These are phyloP conservation scores for Tolypocladium ovalisporum DNA, from an alignment of 2,329 filamentous ascomycete species.

Conservation along the genomic window DNA sequence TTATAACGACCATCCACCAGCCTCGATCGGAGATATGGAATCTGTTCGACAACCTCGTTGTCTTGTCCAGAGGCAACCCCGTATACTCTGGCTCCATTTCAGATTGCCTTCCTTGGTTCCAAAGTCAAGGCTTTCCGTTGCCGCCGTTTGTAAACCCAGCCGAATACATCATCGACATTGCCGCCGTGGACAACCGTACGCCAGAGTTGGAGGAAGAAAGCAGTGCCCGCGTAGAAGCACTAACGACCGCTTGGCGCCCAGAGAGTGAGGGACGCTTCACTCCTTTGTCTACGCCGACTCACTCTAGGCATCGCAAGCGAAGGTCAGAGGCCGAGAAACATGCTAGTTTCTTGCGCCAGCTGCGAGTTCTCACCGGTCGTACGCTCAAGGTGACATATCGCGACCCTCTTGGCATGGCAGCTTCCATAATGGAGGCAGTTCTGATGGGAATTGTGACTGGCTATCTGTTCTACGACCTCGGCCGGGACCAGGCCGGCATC, in stretches of 20 bases:
- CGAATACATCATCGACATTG: conserved; percentile 64
- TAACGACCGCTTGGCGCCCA: conserved; percentile 49
- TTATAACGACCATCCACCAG: conserved; percentile 67
- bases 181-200: conserved; percentile 62
- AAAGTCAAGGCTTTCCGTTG: conserved; percentile 44
- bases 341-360: conserved; percentile 50
- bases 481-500: conserved; percentile 58
- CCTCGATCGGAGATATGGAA: conserved; percentile 72
- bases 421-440: conserved; percentile 58
- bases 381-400: conserved; percentile 62
- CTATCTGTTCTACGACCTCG: conserved; percentile 60
- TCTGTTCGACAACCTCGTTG: conserved; percentile 60
- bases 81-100: conserved; percentile 54
- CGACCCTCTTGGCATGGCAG: conserved; percentile 67
- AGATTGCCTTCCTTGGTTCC: conserved; percentile 55
- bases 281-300: conserved; percentile 6
- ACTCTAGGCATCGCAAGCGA: conserved; percentile 4
- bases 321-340: conserved; percentile 24
- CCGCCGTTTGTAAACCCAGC: conserved; percentile 69
- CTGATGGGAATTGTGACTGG: conserved; percentile 62
- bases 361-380: conserved; percentile 54
- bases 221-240: conserved; percentile 43
- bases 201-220: conserved; percentile 53
- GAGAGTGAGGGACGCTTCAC: conserved; percentile 20
- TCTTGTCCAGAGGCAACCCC: conserved; percentile 56